Evolutionary conservation across 169 alveolate species (phyloP).

Genomic region (Eimeria acervulina): DNA sequence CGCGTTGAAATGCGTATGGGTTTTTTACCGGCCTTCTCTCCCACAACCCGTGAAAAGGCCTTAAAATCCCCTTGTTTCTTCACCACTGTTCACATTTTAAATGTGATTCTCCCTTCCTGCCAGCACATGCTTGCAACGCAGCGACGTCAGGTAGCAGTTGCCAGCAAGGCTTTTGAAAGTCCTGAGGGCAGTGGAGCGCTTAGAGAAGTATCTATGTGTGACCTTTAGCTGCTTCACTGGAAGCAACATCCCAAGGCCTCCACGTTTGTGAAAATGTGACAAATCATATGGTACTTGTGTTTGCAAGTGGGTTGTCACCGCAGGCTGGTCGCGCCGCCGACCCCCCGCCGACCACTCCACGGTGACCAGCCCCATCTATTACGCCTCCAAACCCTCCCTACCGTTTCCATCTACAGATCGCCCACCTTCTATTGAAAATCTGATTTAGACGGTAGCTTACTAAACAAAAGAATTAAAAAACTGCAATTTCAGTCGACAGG

Average conservation of each 20-base stretch:
- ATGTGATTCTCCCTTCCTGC: neutral
- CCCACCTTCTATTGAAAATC: neutral
- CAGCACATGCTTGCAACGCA: neutral
- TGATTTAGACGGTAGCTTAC: neutral
- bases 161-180: neutral
- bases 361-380: constrained; percentile 53
- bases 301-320: constrained; percentile 23
- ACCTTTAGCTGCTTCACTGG: neutral
- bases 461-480: neutral
- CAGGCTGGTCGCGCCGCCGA: constrained; percentile 21
- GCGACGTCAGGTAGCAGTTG: constrained; percentile 8
- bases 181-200: neutral
- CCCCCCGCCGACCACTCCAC: neutral
- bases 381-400: neutral
- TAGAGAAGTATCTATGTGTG: neutral
- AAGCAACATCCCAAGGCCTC: neutral
- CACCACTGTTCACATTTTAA: neutral
- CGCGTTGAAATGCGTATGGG: neutral
- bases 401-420: neutral
- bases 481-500: neutral
- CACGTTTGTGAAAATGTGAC: neutral
- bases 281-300: neutral
- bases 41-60: neutral
- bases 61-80: neutral
- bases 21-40: neutral